These are phyloP conservation scores for Zea luxurians DNA, from an alignment of 176 grass and related monocot genomes.

Conservation along the genomic window DNA sequence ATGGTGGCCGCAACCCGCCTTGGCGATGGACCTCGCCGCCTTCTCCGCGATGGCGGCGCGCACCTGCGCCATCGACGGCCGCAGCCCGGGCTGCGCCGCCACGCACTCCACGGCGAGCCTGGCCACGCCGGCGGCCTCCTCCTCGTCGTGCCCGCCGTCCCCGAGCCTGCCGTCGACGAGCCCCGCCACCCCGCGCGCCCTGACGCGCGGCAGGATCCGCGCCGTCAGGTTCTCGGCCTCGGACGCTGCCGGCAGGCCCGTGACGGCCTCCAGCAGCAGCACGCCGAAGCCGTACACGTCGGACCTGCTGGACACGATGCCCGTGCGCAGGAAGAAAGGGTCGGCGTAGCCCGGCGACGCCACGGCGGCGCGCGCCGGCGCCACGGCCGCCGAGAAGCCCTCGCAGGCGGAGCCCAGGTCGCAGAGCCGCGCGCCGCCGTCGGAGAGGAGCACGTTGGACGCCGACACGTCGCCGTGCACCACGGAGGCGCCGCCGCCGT, in stretches of 20 bases:
- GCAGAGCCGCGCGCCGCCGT: conserved; percentile 44
- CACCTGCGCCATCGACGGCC: conserved; percentile 64
- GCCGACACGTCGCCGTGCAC: conserved; percentile 88
- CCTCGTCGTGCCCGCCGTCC: neutral
- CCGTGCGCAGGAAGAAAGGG: conserved; percentile 86
- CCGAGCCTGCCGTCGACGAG: conserved; percentile 54
- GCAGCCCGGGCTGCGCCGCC: conserved; percentile 55
- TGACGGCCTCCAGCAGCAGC: conserved; percentile 67
- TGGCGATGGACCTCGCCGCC: conserved; percentile 37
- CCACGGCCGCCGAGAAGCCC: conserved; percentile 72
- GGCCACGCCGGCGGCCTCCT: conserved; percentile 52
- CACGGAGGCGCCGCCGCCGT: conserved; percentile 42
- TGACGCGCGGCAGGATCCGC: conserved; percentile 41
- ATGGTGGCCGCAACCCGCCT: neutral
- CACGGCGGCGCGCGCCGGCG: conserved; percentile 35
- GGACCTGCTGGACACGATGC: conserved; percentile 71
- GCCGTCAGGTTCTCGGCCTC: conserved; percentile 34
- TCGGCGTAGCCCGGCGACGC: conserved; percentile 80
- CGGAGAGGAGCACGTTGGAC: conserved; percentile 79
- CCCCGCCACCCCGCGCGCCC: conserved; percentile 22
- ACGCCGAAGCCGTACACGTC: conserved; percentile 94
- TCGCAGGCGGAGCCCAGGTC: conserved; percentile 81
- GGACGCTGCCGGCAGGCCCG: conserved; percentile 44
- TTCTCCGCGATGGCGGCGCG: conserved; percentile 49
- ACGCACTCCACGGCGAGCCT: conserved; percentile 51